Percentiles rank a stretch among this genome's conserved stretches.
These are phyloP conservation scores for Carpinus fangiana DNA, from an alignment of 306 rosid species.

Conservation along the genomic window DNA sequence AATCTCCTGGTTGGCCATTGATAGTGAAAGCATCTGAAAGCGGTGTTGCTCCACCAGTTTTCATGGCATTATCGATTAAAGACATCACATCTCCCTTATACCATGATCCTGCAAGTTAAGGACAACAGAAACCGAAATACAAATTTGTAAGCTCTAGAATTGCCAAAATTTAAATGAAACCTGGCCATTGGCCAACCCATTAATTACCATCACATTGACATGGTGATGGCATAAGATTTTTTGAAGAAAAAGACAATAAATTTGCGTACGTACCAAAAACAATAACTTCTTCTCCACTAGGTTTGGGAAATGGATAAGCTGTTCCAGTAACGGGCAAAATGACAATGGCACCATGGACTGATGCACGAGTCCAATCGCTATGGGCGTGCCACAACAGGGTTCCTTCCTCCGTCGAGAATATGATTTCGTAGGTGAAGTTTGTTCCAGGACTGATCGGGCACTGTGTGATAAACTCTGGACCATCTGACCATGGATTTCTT, in stretches of 20 bases:
- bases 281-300: conserved; percentile 17
- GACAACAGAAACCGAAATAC: neutral
- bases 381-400: conserved; percentile 52
- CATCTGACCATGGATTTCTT: conserved; percentile 43
- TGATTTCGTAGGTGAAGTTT: conserved; percentile 30
- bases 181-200: too few species aligned
- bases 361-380: conserved; percentile 38
- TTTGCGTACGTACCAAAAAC: conserved; percentile 12
- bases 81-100: neutral
- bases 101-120: neutral
- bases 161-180: too few species aligned
- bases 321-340: conserved; percentile 9
- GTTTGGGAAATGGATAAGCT: conserved; percentile 28
- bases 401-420: conserved; percentile 36
- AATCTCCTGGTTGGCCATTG: conserved; percentile 9
- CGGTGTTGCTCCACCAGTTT: neutral
- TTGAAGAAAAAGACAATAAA: too few species aligned
- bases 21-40: neutral
- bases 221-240: too few species aligned
- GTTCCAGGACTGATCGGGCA: conserved; percentile 34
- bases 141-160: too few species aligned
- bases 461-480: conserved; percentile 41
- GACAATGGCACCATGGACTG: conserved; percentile 36
- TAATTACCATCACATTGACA: too few species aligned
- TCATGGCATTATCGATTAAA: neutral